These are phyloP conservation scores for Zizania palustris DNA, from an alignment of 202 grass and related monocot species.

Conservation along the genomic window DNA sequence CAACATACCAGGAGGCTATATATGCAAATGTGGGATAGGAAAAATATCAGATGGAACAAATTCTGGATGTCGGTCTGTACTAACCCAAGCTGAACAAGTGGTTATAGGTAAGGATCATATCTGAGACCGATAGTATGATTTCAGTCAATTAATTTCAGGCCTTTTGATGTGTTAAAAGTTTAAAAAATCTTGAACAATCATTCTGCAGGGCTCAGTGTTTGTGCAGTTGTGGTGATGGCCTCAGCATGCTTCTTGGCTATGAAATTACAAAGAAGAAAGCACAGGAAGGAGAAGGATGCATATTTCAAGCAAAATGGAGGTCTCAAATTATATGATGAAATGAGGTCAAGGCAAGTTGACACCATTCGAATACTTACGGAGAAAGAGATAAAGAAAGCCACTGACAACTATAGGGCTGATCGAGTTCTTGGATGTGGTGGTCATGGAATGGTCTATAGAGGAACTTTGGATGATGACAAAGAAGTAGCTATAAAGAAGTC, in stretches of 20 bases:
- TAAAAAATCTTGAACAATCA: background rate
- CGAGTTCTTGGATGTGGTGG: constrained; percentile 53
- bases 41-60: constrained; percentile 33
- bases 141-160: no score
- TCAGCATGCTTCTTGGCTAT: constrained; percentile 29
- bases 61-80: constrained; percentile 24
- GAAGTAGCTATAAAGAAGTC: constrained; percentile 76
- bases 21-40: constrained; percentile 52
- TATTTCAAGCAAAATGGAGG: constrained; percentile 53
- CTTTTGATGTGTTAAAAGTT: no score
- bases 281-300: constrained; percentile 44
- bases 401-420: constrained; percentile 37
- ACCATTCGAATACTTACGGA: constrained; percentile 43
- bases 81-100: constrained; percentile 17
- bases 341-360: constrained; percentile 42
- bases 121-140: background rate
- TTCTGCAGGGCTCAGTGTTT: constrained; percentile 41
- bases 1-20: constrained; percentile 51
- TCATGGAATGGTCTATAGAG: constrained; percentile 63
- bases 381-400: constrained; percentile 56
- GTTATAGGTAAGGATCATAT: constrained; percentile 43
- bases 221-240: background rate
- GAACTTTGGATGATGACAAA: constrained; percentile 41
- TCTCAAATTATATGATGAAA: constrained; percentile 42
- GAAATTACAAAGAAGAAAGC: constrained; percentile 43